A percentile compares a stretch with the other conserved stretches of the same genome.
These are phyloP conservation scores for Globisporangium rhizosaccharum DNA, from an alignment of 352 stramenopile genomes.

Conservation along the genomic window DNA sequence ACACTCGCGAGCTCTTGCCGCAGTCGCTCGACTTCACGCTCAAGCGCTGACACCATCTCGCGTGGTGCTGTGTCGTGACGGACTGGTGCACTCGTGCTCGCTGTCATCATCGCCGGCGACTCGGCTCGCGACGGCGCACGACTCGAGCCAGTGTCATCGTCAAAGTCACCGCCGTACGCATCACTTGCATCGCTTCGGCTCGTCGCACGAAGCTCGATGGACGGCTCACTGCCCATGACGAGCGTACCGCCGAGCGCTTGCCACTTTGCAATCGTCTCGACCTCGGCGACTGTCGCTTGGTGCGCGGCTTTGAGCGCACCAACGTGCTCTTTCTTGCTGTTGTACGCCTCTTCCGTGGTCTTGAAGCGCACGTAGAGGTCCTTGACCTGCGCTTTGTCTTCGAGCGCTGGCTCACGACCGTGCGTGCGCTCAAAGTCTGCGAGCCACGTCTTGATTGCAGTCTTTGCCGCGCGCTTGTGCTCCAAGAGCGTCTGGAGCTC, in stretches of 20 bases:
- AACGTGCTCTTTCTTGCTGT: constrained; percentile 31
- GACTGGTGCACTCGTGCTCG: too few species aligned
- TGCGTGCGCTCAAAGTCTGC: constrained; percentile 42
- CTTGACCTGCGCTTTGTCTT: constrained; percentile 77
- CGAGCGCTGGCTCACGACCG: constrained; percentile 50
- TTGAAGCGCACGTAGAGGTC: constrained; percentile 77
- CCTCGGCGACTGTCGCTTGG: constrained; percentile 31
- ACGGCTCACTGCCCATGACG: constrained; percentile 6
- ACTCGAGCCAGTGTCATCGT: constrained; percentile 6
- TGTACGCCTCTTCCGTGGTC: constrained; percentile 49
- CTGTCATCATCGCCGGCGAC: neutral
- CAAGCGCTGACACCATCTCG: constrained; percentile 8
- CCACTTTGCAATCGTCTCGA: constrained; percentile 51
- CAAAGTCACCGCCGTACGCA: neutral
- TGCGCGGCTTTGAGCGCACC: constrained; percentile 40
- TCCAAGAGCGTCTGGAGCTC: constrained; percentile 26
- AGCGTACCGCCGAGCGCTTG: constrained; percentile 26
- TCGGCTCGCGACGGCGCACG: neutral
- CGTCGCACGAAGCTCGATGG: neutral
- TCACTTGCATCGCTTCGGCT: neutral
- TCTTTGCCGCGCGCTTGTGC: constrained; percentile 50
- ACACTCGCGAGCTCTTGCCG: constrained; percentile 19
- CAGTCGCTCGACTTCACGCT: constrained; percentile 27
- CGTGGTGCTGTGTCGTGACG: neutral
- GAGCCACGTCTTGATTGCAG: constrained; percentile 61